phyloP scores from a whole-genome alignment of 2,329 filamentous ascomycete species.

The Hypoxylon sp. region DNA sequence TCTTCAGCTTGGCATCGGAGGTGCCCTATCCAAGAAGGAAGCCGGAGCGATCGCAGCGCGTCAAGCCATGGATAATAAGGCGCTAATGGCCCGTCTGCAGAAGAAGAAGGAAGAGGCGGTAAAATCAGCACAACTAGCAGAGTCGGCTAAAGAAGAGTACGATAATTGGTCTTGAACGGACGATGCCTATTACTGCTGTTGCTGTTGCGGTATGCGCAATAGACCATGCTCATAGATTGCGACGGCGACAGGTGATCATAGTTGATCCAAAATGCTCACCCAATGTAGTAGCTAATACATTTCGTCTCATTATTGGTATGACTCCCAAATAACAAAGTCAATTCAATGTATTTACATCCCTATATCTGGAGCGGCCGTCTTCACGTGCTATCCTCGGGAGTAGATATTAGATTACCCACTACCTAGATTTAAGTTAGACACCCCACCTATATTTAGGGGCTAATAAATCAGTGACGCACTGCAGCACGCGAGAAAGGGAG shows the following conservation, averaged over 20 bases:
- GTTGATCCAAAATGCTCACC: not conserved
- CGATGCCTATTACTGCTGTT: slow-evolving; percentile 1
- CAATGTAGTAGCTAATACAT: not conserved
- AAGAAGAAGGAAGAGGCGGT: slow-evolving; percentile 61
- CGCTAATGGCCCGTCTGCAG: slow-evolving; percentile 65
- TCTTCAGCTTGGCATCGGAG: slow-evolving; percentile 71
- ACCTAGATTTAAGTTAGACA: slow-evolving; percentile 24
- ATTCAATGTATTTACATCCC: not conserved
- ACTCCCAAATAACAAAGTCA: too few relatives aligned
- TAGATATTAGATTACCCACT: slow-evolving; percentile 12
- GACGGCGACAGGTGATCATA: too few relatives aligned
- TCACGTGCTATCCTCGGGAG: slow-evolving; percentile 32
- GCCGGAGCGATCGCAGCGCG: slow-evolving; percentile 75
- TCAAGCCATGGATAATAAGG: slow-evolving; percentile 73
- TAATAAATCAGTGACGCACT: slow-evolving; percentile 23
- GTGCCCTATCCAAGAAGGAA: slow-evolving; percentile 74
- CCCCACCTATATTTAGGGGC: slow-evolving; percentile 24
- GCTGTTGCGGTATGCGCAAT: not conserved
- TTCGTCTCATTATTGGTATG: not conserved
- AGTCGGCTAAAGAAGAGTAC: slow-evolving; percentile 30
- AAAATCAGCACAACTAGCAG: slow-evolving; percentile 41
- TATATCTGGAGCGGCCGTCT: slow-evolving; percentile 16
- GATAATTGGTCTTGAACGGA: slow-evolving; percentile 36
- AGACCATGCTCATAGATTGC: too few relatives aligned
- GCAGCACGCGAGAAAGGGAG: slow-evolving; percentile 28